Evolutionary conservation across 106 monocot species (phyloP).

Genomic region (Dendrobium huoshanense): DNA sequence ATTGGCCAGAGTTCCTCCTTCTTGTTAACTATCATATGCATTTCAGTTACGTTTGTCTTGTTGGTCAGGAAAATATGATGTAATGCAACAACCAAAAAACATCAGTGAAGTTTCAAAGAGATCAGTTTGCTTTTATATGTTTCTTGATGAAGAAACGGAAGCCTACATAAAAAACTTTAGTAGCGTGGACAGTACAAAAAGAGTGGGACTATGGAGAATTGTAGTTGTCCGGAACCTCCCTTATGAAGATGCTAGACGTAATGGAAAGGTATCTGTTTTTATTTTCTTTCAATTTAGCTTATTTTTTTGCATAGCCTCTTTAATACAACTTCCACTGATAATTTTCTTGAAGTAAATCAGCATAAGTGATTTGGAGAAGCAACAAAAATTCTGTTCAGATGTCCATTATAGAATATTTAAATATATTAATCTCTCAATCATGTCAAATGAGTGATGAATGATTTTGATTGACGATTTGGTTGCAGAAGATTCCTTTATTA

Average conservation of each 20-base stretch:
- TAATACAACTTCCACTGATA: not conserved
- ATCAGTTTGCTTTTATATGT: conserved; percentile 80
- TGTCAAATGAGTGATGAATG: not conserved
- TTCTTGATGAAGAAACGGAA: conserved; percentile 89
- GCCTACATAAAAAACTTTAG: conserved; percentile 70
- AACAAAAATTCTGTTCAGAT: not conserved
- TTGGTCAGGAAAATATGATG: conserved; percentile 85
- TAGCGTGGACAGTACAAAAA: conserved; percentile 28
- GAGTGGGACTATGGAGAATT: conserved; percentile 78
- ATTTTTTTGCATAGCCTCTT: not conserved
- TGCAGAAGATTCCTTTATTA: too few relatives aligned
- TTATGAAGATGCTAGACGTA: conserved; percentile 79
- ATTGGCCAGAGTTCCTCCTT: not conserved
- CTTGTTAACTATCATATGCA: not conserved
- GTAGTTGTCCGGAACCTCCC: conserved; percentile 86
- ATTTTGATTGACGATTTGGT: not conserved
- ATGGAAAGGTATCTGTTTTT: conserved; percentile 65
- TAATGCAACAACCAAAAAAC: conserved; percentile 85
- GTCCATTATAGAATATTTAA: not conserved
- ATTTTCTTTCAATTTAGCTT: not conserved
- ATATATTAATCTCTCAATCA: not conserved
- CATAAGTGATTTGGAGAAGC: not conserved
- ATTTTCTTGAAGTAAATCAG: not conserved
- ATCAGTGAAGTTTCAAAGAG: conserved; percentile 59
- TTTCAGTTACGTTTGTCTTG: conserved; percentile 13